Evolutionary conservation across 345 rosid species (phyloP).

Genomic region (Pelargonium nanum): DNA sequence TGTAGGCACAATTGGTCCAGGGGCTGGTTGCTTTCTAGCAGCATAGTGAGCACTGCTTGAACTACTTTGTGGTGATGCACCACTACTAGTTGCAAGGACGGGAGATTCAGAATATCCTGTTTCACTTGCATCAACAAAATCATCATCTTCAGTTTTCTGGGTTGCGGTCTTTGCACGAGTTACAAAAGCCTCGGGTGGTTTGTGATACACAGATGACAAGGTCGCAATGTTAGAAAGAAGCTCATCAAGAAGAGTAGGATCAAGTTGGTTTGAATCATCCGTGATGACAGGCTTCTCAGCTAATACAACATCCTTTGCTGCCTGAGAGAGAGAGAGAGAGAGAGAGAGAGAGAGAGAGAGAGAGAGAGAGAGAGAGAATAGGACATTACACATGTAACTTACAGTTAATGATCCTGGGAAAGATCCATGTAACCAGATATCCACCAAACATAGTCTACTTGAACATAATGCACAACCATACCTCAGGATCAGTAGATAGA

Average conservation of each 20-base stretch:
- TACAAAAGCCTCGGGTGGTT: slow-evolving; percentile 91
- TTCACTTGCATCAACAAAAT: slow-evolving; percentile 77
- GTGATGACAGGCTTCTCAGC: slow-evolving; percentile 99
- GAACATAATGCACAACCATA: slow-evolving; percentile 11
- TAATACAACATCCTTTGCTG: slow-evolving; percentile 97
- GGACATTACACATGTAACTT: too few species aligned
- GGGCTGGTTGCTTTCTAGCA: slow-evolving; percentile 49
- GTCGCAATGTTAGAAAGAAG: slow-evolving; percentile 95
- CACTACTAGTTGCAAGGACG: slow-evolving; percentile 46
- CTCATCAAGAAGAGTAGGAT: slow-evolving; percentile 86
- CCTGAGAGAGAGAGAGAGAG: too few species aligned
- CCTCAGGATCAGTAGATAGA: slow-evolving; percentile 98
- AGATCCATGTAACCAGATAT: too few species aligned
- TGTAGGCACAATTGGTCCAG: slow-evolving; percentile 35
- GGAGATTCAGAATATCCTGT: slow-evolving; percentile 58
- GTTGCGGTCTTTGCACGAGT: slow-evolving; percentile 76
- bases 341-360: too few species aligned
- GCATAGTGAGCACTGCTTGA: slow-evolving; percentile 43
- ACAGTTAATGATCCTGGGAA: too few species aligned
- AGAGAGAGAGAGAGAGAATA: too few species aligned
- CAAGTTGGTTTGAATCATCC: slow-evolving; percentile 93
- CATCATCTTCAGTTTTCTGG: slow-evolving; percentile 84
- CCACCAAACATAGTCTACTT: too few species aligned
- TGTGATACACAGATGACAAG: slow-evolving; percentile 93
- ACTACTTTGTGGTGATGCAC: slow-evolving; percentile 54